Evolutionary conservation across 331 rosid species (phyloP).

Genomic region (Malus hybrid): DNA sequence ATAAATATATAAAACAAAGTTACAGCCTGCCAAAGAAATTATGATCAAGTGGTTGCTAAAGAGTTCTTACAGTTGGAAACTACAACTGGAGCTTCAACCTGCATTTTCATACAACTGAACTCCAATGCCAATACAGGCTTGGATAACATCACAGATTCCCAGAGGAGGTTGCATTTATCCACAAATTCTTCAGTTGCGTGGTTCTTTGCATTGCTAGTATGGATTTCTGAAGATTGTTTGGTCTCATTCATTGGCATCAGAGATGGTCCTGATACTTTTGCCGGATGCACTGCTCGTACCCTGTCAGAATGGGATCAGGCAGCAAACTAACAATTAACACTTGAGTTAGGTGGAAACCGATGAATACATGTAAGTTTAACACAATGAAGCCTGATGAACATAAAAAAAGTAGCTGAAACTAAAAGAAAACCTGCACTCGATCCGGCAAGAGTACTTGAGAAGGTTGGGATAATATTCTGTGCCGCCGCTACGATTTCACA

Average conservation of each 20-base stretch:
- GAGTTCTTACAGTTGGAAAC: slow-evolving; percentile 33
- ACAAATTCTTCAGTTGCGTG: not conserved
- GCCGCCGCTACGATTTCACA: slow-evolving; percentile 51
- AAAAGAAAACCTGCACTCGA: slow-evolving; percentile 58
- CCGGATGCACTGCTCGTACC: slow-evolving; percentile 65
- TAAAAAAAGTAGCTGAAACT: not conserved
- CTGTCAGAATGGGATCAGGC: slow-evolving; percentile 21
- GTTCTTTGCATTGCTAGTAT: not conserved
- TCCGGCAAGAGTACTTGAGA: slow-evolving; percentile 82
- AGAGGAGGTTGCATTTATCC: slow-evolving; percentile 26
- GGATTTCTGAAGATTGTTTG: slow-evolving; percentile 9
- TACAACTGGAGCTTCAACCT: slow-evolving; percentile 67
- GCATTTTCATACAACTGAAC: slow-evolving; percentile 74
- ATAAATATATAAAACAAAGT: not conserved
- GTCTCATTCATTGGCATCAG: slow-evolving; percentile 13
- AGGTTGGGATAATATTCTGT: slow-evolving; percentile 54
- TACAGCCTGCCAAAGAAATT: not conserved
- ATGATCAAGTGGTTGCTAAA: slow-evolving; percentile 13
- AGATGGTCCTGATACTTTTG: slow-evolving; percentile 32
- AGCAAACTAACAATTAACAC: not conserved
- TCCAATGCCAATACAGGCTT: slow-evolving; percentile 72
- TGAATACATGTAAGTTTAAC: not conserved
- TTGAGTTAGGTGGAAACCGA: not conserved
- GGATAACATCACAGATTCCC: slow-evolving; percentile 52
- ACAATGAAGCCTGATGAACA: not conserved